Percentiles rank a stretch among this genome's conserved stretches.
These are phyloP conservation scores for Phlebopus sp. DNA, from an alignment of 1,284 basidiomycete genomes.

Conservation along the genomic window DNA sequence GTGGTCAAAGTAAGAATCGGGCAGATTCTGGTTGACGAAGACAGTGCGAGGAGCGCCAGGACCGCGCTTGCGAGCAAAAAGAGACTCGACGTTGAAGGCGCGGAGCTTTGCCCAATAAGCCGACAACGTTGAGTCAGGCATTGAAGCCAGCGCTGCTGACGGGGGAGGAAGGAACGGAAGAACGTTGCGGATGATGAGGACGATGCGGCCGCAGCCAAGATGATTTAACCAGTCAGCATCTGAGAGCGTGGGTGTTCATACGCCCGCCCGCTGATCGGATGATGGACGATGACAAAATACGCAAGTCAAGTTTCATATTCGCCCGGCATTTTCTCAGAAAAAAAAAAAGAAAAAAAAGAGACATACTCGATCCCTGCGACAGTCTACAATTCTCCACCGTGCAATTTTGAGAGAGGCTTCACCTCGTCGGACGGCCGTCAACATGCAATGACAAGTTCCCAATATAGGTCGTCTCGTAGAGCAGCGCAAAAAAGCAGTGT, in stretches of 20 bases:
- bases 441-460: neutral
- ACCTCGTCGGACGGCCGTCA: neutral
- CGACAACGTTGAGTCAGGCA: conserved; percentile 14
- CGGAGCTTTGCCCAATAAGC: conserved; percentile 37
- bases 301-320: neutral
- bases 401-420: too few relatives aligned
- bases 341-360: neutral
- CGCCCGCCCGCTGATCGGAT: neutral
- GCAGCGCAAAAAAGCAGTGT: conserved; percentile 1
- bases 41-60: conserved; percentile 68
- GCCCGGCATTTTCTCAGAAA: neutral
- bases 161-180: too few relatives aligned
- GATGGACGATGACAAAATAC: conserved; percentile 6
- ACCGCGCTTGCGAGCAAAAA: conserved; percentile 61
- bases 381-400: too few relatives aligned
- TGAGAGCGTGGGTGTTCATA: neutral
- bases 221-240: too few relatives aligned
- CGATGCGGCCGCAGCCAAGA: too few relatives aligned
- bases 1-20: conserved; percentile 65
- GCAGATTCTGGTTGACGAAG: conserved; percentile 75
- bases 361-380: neutral
- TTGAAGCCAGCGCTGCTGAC: conserved; percentile 12
- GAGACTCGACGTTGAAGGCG: conserved; percentile 61
- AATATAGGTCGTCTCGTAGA: neutral
- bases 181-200: neutral